These are phyloP conservation scores for Barnettozyma hawaiiensis DNA, from an alignment of 1,139 yeast species.

Conservation along the genomic window DNA sequence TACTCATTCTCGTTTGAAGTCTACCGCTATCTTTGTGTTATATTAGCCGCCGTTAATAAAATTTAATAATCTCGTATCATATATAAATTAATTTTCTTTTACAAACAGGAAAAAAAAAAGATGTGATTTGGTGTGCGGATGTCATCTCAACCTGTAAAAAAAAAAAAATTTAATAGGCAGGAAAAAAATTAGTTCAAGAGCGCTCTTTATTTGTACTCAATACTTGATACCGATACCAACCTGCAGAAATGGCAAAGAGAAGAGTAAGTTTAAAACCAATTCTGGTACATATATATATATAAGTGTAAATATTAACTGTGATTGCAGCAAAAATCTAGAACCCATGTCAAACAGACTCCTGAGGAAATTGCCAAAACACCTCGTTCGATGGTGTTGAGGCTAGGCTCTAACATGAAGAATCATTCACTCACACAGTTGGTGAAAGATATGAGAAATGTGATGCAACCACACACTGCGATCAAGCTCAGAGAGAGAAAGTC, in stretches of 20 bases:
- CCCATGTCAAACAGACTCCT: constrained; percentile 63
- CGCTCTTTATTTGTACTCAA: too few species aligned
- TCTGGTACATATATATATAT: not conserved
- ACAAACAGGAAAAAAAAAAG: too few species aligned
- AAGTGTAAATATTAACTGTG: constrained; percentile 7
- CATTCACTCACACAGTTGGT: constrained; percentile 81
- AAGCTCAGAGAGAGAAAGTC: constrained; percentile 80
- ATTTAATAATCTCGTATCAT: too few species aligned
- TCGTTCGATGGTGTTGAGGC: constrained; percentile 85
- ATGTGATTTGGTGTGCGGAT: constrained; percentile 21
- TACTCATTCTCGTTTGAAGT: constrained; percentile 5
- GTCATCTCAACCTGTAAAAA: constrained; percentile 20
- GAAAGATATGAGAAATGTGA: constrained; percentile 76
- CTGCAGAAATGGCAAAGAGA: constrained; percentile 39
- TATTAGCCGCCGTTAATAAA: too few species aligned
- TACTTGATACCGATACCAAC: too few species aligned
- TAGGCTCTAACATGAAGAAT: constrained; percentile 75
- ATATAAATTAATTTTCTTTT: too few species aligned
- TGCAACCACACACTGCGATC: constrained; percentile 97
- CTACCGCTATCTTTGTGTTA: too few species aligned
- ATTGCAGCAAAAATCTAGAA: constrained; percentile 60
- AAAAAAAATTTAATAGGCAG: constrained; percentile 19
- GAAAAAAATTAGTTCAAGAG: too few species aligned
- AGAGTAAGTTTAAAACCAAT: constrained; percentile 36
- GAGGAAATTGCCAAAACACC: constrained; percentile 77